Evolutionary conservation across 108 stramenopile species (phyloP), one percentile per base, ranked within the genome.

Genomic region (Nitzschia sp.): DNA sequence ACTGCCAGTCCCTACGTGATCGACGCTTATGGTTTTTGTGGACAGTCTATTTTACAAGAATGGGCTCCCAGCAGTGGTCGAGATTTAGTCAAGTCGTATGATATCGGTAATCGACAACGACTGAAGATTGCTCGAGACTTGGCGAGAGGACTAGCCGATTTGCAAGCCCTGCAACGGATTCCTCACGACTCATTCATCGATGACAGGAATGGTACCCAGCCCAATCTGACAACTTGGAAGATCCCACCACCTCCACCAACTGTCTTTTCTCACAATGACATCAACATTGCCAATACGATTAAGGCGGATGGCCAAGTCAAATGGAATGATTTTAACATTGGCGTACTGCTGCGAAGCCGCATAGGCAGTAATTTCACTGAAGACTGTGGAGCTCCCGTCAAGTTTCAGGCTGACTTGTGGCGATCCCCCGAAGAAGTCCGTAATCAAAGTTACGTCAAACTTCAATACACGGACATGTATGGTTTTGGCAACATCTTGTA

Each of bases 241-340:
- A 55, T 56, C 17, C 53, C 31, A 42, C 2, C 51, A 53, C 45
- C n/a, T 0, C 45, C 47, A 5, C 57, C 65, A 1, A 17, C 62
- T 13, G 71, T 77, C 28, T 72, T 81, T 64, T 66, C 70, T 28
- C 80, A 81, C 66, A 81, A 81, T 36, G 86, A 88, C 42, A 74
- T 88, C 42, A 88, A 82, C 54, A 75, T 77, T 46, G 81, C 82
- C 35, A 88, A 88, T 46, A 74, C 72, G 0, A 73, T 84, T 5
- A 38, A 75, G 30, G 36, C 46, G 17, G 31, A 69, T 36, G 68
- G 74, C 24, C 35, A 58, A 8, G 53, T 86, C 31, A 85, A 85
- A 57, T 70, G 84, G 59, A 90, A 90, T 64, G 89, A 90, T 71
- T 90, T 90, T 57, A 90, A 90, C 46, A 82, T 86, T 75, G 89